Evolutionary conservation across 2,329 filamentous ascomycete species (phyloP).

Genomic region (Leptodontidium sp.): DNA sequence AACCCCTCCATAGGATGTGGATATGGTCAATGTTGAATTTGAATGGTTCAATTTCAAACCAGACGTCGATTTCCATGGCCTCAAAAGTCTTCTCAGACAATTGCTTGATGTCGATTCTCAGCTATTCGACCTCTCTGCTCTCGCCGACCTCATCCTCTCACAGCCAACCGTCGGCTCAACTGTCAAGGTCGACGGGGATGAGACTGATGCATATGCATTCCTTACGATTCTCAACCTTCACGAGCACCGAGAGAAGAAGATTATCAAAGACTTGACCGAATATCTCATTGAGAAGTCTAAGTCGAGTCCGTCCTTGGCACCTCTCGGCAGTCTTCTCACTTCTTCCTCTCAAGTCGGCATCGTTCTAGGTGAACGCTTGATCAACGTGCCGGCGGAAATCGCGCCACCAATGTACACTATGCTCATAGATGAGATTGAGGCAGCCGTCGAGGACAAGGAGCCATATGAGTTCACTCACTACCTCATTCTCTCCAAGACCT

Average conservation of each 20-base stretch:
- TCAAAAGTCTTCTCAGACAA: slow-evolving; percentile 89
- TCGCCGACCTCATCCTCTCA: slow-evolving; percentile 85
- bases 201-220: slow-evolving; percentile 91
- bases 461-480: slow-evolving; percentile 95
- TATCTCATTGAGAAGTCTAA: slow-evolving; percentile 71
- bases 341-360: slow-evolving; percentile 75
- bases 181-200: slow-evolving; percentile 96
- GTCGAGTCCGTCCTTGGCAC: slow-evolving; percentile 61
- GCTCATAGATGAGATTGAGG: slow-evolving; percentile 89
- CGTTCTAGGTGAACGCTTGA: slow-evolving; percentile 88
- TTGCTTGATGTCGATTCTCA: slow-evolving; percentile 88
- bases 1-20: slow-evolving; percentile 67
- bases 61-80: slow-evolving; percentile 91
- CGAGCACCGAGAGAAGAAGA: slow-evolving; percentile 78
- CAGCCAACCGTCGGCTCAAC: slow-evolving; percentile 92
- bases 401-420: slow-evolving; percentile 94
- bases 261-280: slow-evolving; percentile 72
- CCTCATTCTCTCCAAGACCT: slow-evolving; percentile 90
- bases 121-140: slow-evolving; percentile 85
- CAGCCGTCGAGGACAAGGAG: slow-evolving; percentile 88
- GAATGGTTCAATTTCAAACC: slow-evolving; percentile 98
- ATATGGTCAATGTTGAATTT: slow-evolving; percentile 94
- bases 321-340: slow-evolving; percentile 65
- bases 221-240: slow-evolving; percentile 86
- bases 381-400: slow-evolving; percentile 96